Base-by-base conservation (phyloP, 2,329 filamentous ascomycete genomes). In the Fusarium mexicanum region DNA sequence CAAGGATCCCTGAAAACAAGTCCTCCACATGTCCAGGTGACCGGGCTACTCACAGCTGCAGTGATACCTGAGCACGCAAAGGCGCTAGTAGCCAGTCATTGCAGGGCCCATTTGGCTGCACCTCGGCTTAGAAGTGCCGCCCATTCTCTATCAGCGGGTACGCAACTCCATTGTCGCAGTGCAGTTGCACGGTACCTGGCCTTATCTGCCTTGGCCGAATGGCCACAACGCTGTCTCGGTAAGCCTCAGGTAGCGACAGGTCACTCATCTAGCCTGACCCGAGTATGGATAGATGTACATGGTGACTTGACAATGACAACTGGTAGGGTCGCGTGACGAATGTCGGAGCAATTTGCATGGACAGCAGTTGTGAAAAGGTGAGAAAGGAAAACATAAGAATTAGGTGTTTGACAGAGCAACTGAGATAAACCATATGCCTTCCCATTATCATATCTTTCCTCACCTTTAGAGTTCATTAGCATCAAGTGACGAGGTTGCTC, bases 111-210 rank as follows among this genome's bases (percentile, higher is more conserved):
- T 61, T 68, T 41, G 35, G 26, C 63, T 40, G 54, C 51, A 51
- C 48, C 63, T 74, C 71, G 71, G 71, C 71, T 65, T 74, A 41
- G 64, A 74, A 72, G 67, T 74, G 71, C 71, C 71, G 71, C 43
- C 47, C 59, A 67, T 54, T 46, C 58, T 48, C 35, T 59, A 59
- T 59, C 51, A 38, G 58, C 48, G 65, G 70, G 57, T 72, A 69
- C 63, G 37, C 41, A 60, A 55, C 57, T 61, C 60, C 48, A 71
- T 43, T 43, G 29, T 54, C 47, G 54, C 44, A 43, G 29, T 64
- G 50, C 59, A 74, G 59, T 59, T 67, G 54, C 71, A 60, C 44
- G 47, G 68, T 65, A 62, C 72, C 55, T 69, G 26, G 48, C 31
- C 67, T 62, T 69, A 60, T 50, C 55, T 55, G 35, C 47, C 58